Percentiles rank a stretch among this genome's conserved stretches.
Conservation (phyloP, 148 eudicot species). For the Cornus florida region DNA sequence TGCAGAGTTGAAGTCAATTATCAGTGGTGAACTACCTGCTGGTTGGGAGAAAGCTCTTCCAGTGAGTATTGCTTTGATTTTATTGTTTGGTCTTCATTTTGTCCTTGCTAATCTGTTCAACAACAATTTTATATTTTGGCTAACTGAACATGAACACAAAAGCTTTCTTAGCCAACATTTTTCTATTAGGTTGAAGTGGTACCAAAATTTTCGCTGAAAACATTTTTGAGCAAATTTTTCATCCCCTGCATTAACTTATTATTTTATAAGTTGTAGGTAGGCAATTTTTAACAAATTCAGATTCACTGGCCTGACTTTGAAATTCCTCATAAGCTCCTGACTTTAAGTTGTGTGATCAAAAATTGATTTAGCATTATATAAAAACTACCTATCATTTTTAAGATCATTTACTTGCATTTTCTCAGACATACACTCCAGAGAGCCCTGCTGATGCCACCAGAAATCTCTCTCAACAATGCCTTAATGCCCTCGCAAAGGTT, state of each 20-base stretch:
- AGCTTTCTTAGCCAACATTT: neutral
- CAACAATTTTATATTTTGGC: neutral
- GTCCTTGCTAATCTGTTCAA: neutral
- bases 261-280: neutral
- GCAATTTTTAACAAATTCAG: neutral
- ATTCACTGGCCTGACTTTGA: neutral
- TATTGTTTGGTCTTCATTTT: neutral
- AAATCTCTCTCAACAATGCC: constrained; percentile 79
- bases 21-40: constrained; percentile 72
- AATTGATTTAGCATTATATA: constrained; percentile 1
- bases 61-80: constrained; percentile 45
- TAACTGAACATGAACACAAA: neutral
- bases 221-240: neutral
- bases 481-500: constrained; percentile 84
- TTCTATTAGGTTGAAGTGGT: neutral
- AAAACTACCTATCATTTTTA: neutral
- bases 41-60: constrained; percentile 99
- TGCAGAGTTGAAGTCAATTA: constrained; percentile 80
- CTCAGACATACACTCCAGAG: constrained; percentile 91
- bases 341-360: neutral
- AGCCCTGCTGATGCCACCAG: constrained; percentile 91
- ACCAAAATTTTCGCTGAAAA: neutral
- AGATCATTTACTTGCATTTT: constrained; percentile 6
- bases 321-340: neutral
- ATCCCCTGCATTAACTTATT: neutral